Base-by-base conservation (phyloP, 2,329 filamentous ascomycete species). In the Trichoderma citrinoviride region DNA sequence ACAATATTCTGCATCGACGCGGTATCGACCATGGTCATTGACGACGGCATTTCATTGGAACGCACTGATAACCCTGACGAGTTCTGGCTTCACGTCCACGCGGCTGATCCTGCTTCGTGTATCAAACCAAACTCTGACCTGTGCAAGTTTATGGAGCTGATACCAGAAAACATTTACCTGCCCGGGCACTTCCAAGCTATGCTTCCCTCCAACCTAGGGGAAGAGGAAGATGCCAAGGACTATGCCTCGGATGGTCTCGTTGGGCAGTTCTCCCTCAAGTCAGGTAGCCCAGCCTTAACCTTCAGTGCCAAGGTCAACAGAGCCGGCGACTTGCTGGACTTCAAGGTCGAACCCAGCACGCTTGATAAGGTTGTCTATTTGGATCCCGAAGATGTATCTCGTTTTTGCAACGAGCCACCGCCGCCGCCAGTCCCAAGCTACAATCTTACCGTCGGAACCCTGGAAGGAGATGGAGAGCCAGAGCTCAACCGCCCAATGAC, bases 41-140 rank as follows among this genome's bases (percentile, higher is more conserved):
- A 96, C 69, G 91, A 96, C 72, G 91, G 88, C 1, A 77, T 96
- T 8, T 94, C 91, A 0, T 72, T 95, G 7, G 88, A 92, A 72
- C 74, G 76, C 52, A 83, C 88, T 1, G 76, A 80, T 4, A 78
- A 75, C 19, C 67, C 81, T 21, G 73, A 81, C 57, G 81, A 90
- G 68, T 86, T 85, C 71, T 95, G 91, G 91, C 79, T 94, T 33
- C 90, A 93, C 71, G 77, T 92, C 37, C 91, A 95, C 73, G 84
- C 90, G 47, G 91, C 92, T 15, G 92, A 95, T 71, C 91, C 91
- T 8, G 89, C 89, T 2, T 90, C 91, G 5, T 85, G 85, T 65
- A 86, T 95, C 67, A 71, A 78, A 21, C 84, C 85, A 19, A 79
- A 85, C 23, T 85, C 87, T 43, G 77, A 80, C 8, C 75, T 91